Percentiles rank a stretch among this genome's conserved stretches.
Evolutionary conservation across 1,284 basidiomycete genomes (phyloP).

Genomic region (Boletus semigastroideus): DNA sequence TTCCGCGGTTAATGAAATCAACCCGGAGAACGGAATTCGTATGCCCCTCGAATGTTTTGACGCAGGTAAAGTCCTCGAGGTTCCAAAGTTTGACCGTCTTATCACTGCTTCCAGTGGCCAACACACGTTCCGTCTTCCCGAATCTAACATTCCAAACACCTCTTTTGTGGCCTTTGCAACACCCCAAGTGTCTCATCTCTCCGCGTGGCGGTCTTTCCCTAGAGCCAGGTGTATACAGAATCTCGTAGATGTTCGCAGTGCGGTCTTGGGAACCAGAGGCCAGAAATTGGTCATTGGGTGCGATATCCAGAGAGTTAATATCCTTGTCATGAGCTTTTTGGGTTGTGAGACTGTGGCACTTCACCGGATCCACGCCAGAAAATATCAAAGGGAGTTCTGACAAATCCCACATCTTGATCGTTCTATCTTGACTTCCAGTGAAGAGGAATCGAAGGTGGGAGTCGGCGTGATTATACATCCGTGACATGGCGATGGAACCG

Average conservation of each 20-base stretch:
- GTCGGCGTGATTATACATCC: constrained; percentile 30
- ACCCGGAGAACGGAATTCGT: constrained; percentile 95
- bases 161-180: constrained; percentile 93
- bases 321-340: constrained; percentile 97
- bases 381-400: constrained; percentile 42
- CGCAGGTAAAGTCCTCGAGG: constrained; percentile 85
- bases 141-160: constrained; percentile 97
- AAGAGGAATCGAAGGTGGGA: constrained; percentile 68
- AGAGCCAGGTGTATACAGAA: constrained; percentile 54
- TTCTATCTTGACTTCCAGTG: constrained; percentile 95
- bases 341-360: constrained; percentile 82
- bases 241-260: constrained; percentile 87
- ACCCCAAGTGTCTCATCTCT: constrained; percentile 77
- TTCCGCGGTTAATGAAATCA: constrained; percentile 82
- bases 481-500: constrained; percentile 84
- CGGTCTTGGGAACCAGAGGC: constrained; percentile 97
- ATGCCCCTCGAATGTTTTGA: constrained; percentile 97
- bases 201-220: constrained; percentile 52
- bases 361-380: constrained; percentile 36
- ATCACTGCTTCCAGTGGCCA: constrained; percentile 95
- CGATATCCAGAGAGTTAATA: constrained; percentile 94
- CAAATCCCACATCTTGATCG: constrained; percentile 98
- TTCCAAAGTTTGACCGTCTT: constrained; percentile 94
- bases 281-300: constrained; percentile 87
- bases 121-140: constrained; percentile 75